phyloP scores from a whole-genome alignment of 1,284 basidiomycete genomes.

The Microbotryomycetes sp. region DNA sequence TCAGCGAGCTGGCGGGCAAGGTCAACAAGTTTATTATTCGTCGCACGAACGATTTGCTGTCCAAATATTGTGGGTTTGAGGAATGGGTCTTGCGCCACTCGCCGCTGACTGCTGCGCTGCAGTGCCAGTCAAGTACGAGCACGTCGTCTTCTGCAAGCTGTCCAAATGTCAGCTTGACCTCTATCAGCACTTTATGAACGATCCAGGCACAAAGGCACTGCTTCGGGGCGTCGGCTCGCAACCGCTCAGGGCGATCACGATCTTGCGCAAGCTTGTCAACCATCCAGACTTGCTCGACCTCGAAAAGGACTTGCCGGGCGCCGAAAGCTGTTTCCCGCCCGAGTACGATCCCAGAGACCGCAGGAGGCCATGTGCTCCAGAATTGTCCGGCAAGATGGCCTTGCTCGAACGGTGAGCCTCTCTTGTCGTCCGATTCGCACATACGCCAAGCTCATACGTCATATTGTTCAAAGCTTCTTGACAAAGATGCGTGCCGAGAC shows the following conservation, averaged over 20 bases:
- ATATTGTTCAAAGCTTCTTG: slow-evolving; percentile 57
- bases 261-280: slow-evolving; percentile 95
- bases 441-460: neutral
- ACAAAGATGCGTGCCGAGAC: slow-evolving; percentile 72
- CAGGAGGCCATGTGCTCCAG: slow-evolving; percentile 41
- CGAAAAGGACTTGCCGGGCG: slow-evolving; percentile 69
- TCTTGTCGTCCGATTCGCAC: neutral
- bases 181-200: slow-evolving; percentile 88
- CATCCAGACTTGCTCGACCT: slow-evolving; percentile 90
- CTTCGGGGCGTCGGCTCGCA: slow-evolving; percentile 86
- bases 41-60: slow-evolving; percentile 90
- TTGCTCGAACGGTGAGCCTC: slow-evolving; percentile 74
- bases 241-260: slow-evolving; percentile 93
- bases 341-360: slow-evolving; percentile 56
- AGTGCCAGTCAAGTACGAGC: slow-evolving; percentile 99
- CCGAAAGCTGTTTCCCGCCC: slow-evolving; percentile 72
- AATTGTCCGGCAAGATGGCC: slow-evolving; percentile 74
- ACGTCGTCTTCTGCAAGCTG: slow-evolving; percentile 92
- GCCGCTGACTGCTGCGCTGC: neutral
- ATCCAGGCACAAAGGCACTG: slow-evolving; percentile 86
- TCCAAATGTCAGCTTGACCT: slow-evolving; percentile 82
- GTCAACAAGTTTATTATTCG: slow-evolving; percentile 97
- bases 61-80: slow-evolving; percentile 91
- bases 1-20: slow-evolving; percentile 82
- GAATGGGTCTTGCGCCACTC: neutral